Evolutionary conservation across 106 monocot genomes (phyloP), one percentile per base, ranked within the genome.

Genomic region (Allium sativum): DNA sequence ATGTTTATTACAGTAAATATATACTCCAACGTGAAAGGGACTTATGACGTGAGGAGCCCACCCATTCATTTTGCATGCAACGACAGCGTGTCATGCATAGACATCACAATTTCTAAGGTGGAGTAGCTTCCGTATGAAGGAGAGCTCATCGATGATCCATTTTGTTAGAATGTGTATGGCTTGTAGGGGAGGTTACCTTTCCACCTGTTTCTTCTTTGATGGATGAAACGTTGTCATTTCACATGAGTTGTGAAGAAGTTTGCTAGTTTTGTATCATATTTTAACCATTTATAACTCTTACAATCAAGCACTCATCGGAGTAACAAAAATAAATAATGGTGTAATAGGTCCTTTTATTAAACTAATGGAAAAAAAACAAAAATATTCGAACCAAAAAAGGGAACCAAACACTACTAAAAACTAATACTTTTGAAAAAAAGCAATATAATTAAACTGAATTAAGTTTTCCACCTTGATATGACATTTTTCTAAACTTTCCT

Each of bases 91-190:
- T 79, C 92, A 0, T 98, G 98, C 65, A 98, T 92, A 21, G 84
- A 91, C 68, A 98, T 92, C 16, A 85, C 82, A 18, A 98, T 98
- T 88, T 80, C 92, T 6, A 92, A 92, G 65, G 88, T 92, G 20
- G 92, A 98, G 73, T 66, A 92, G 56, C 75, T 88, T 10, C 92
- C 98, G 0, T 78, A 70, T 45, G 56, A 75, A 46, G 98, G 92
- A 59, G 98, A 92, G 81, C 44, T 92, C 16, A 71, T 98, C 19
- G 91, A 88, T 13, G 98, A 98, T 22, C 91, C 98, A 9, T 98
- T 88, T 72, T 98, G 98, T 40, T 98, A 91, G 98, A 98, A 88
- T 16, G 98, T 91, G 2, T 98, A 92, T 40, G 98, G 91, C 6
- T 48, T 18, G 40, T 47, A 77, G 71, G 53, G 78, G 65, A 98